phyloP scores from a whole-genome alignment of 129 eudicot genomes.

The Flaveria trinervia region DNA sequence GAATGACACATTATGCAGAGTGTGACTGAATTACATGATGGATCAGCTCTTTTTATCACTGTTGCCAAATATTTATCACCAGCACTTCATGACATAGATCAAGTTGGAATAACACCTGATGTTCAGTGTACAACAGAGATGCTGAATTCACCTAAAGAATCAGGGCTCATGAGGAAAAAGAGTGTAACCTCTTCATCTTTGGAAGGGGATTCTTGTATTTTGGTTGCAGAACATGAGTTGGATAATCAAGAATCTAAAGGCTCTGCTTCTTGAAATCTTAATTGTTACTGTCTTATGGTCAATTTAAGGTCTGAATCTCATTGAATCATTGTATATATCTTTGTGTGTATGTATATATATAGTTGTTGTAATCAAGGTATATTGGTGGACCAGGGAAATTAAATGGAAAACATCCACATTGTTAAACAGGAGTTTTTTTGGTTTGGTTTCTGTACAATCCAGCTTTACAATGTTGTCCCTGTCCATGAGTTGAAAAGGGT shows the following conservation, averaged over 20 bases:
- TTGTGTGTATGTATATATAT: background rate
- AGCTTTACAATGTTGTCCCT: no score
- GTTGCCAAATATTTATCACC: conserved; percentile 96
- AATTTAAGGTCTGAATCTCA: conserved; percentile 14
- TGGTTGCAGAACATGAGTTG: conserved; percentile 93
- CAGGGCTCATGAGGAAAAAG: conserved; percentile 43
- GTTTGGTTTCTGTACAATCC: no score
- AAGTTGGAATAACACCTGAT: conserved; percentile 90
- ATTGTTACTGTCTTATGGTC: conserved; percentile 18
- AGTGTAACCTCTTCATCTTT: conserved; percentile 44
- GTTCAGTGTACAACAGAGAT: conserved; percentile 82
- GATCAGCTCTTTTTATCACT: conserved; percentile 88
- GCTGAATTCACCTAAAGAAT: conserved; percentile 53
- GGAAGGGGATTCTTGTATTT: conserved; percentile 89
- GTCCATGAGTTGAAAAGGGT: no score
- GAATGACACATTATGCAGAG: conserved; percentile 48
- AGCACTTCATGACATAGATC: conserved; percentile 82
- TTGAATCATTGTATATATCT: conserved; percentile 18
- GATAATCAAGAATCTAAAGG: conserved; percentile 77
- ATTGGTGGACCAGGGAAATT: conserved; percentile 2
- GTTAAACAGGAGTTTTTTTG: background rate
- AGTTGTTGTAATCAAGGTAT: conserved; percentile 29
- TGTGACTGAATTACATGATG: conserved; percentile 87
- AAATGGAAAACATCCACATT: conserved; percentile 3
- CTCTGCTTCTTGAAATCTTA: conserved; percentile 66